phyloP scores from a whole-genome alignment of 306 rosid genomes.

The Cyamopsis tetragonoloba region DNA sequence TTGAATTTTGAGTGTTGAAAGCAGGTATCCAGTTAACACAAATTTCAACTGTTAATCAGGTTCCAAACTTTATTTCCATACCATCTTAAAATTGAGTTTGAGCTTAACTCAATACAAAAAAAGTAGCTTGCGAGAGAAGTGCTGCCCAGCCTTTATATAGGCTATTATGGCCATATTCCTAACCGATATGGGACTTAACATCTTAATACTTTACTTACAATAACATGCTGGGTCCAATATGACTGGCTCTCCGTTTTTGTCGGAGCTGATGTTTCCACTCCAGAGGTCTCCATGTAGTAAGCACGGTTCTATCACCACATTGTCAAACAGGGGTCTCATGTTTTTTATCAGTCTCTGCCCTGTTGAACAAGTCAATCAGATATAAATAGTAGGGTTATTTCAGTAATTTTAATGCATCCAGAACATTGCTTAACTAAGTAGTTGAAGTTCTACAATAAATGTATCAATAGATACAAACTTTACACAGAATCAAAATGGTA shows the following conservation, averaged over 20 bases:
- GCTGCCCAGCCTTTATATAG: too few species aligned
- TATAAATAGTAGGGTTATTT: not conserved
- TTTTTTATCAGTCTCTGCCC: slow-evolving; percentile 77
- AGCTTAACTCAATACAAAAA: too few species aligned
- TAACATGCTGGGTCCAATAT: slow-evolving; percentile 95
- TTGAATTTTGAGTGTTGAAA: not conserved
- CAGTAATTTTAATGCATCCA: not conserved
- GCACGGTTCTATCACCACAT: slow-evolving; percentile 72
- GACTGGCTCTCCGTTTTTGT: slow-evolving; percentile 82
- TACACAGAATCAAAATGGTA: not conserved
- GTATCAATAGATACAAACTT: not conserved
- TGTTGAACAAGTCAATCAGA: slow-evolving; percentile 27
- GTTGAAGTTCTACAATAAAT: not conserved
- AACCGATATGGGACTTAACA: too few species aligned
- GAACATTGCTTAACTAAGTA: not conserved
- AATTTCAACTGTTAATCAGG: not conserved
- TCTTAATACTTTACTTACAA: slow-evolving; percentile 56
- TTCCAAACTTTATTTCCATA: not conserved
- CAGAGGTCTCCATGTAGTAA: slow-evolving; percentile 93
- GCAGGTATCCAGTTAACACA: not conserved
- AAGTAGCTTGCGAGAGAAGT: too few species aligned
- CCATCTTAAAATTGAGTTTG: too few species aligned
- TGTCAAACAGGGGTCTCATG: slow-evolving; percentile 64
- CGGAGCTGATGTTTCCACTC: slow-evolving; percentile 91
- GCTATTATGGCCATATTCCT: too few species aligned